Conservation (phyloP, 768 basidiomycete genomes). For the Coprinellus micaceus region DNA sequence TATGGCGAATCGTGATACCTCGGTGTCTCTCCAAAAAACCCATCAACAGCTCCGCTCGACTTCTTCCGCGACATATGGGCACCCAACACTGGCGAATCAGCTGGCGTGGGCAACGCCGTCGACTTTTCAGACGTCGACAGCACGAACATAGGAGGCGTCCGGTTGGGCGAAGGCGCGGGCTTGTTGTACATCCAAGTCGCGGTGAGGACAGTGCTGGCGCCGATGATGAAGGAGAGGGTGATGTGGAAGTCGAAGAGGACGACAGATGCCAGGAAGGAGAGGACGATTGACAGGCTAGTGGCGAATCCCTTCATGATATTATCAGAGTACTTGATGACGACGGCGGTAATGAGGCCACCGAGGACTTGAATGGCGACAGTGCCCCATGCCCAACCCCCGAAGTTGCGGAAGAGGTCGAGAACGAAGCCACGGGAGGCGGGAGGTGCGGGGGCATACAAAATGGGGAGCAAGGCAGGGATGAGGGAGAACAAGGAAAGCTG, state of each 20-base stretch:
- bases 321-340: conserved; percentile 93
- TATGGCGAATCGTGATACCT: neutral
- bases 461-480: conserved; percentile 80
- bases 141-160: neutral
- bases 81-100: neutral
- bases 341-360: conserved; percentile 87
- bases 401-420: conserved; percentile 63
- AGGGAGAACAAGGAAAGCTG: conserved; percentile 94
- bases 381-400: conserved; percentile 88
- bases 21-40: neutral
- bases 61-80: neutral
- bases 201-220: conserved; percentile 77
- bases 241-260: conserved; percentile 88
- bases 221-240: conserved; percentile 82
- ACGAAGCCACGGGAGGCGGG: conserved; percentile 32
- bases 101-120: neutral
- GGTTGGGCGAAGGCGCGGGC: conserved; percentile 27
- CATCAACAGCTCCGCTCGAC: neutral
- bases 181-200: conserved; percentile 97
- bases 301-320: conserved; percentile 95
- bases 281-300: conserved; percentile 88
- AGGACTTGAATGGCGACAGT: conserved; percentile 88
- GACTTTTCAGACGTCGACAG: neutral
- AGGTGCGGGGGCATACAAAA: conserved; percentile 49
- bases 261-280: conserved; percentile 91